Percentiles rank a stretch among this genome's conserved stretches.
Conservation (phyloP, 164 flowering plant species). For the Platanus orientalis region DNA sequence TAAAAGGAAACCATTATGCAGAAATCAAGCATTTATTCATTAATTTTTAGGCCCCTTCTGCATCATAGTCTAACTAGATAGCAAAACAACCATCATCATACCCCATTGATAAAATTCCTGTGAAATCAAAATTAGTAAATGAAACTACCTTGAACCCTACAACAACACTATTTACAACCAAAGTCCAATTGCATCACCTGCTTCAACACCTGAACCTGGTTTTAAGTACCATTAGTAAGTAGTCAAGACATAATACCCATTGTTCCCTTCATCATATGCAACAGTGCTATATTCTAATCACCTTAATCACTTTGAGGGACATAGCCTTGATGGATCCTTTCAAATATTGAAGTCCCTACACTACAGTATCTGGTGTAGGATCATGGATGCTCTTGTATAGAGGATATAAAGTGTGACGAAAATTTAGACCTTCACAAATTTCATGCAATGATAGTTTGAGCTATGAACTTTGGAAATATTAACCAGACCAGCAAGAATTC, state of each 20-base stretch:
- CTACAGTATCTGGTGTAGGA: slow-evolving; percentile 93
- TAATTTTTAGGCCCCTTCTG: no score
- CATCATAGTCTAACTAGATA: no score
- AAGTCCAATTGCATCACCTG: slow-evolving; percentile 98
- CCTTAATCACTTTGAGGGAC: no score
- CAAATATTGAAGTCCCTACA: slow-evolving; percentile 96
- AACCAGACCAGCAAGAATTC: not conserved
- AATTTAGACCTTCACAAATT: slow-evolving; percentile 60
- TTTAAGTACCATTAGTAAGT: no score
- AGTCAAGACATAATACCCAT: not conserved
- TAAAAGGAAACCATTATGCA: no score
- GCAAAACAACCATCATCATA: no score
- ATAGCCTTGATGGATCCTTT: no score
- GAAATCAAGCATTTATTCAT: no score
- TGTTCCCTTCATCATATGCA: not conserved
- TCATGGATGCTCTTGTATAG: slow-evolving; percentile 79
- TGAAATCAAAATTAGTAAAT: no score
- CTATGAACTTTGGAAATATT: not conserved
- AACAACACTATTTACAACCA: slow-evolving; percentile 74
- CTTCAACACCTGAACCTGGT: slow-evolving; percentile 97
- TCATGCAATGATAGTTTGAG: not conserved
- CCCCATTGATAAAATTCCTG: no score
- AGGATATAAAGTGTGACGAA: slow-evolving; percentile 89
- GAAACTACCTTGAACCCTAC: slow-evolving; percentile 79
- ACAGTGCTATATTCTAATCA: no score